A percentile compares a stretch with the other conserved stretches of the same genome.
Evolutionary conservation across 805 yeast species (phyloP).

Genomic region (Zygotorulaspora chibaensis): DNA sequence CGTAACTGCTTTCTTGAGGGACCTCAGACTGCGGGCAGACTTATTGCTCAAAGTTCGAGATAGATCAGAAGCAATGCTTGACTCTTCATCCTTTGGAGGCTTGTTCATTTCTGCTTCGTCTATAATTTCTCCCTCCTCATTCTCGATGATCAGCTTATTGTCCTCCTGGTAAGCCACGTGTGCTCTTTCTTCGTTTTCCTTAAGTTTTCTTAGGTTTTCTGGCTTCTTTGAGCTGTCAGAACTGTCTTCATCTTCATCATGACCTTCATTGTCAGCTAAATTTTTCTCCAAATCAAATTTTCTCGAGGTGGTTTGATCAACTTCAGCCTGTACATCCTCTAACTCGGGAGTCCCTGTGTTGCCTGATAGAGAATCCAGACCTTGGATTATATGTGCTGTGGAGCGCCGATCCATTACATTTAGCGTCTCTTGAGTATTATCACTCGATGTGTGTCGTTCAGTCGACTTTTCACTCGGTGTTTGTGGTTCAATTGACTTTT

Average conservation of each 20-base stretch:
- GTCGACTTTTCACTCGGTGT: conserved; percentile 7
- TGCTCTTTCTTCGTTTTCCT: conserved; percentile 30
- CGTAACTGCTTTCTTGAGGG: conserved; percentile 19
- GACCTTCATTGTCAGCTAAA: conserved; percentile 8
- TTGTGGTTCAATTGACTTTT: conserved; percentile 1
- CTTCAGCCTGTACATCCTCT: conserved; percentile 4
- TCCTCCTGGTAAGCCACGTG: conserved; percentile 65
- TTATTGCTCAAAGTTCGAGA: conserved; percentile 14
- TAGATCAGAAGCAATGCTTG: conserved; percentile 10
- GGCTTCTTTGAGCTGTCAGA: conserved; percentile 15
- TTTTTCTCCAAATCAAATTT: conserved; percentile 5
- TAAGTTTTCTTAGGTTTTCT: conserved; percentile 21
- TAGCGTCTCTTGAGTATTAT: conserved; percentile 8
- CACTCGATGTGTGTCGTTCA: conserved; percentile 12
- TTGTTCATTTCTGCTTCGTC: conserved; percentile 45
- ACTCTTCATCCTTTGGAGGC: conserved; percentile 26
- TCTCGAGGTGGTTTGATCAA: background rate
- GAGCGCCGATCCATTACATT: conserved; percentile 9
- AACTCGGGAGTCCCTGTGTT: conserved; percentile 6
- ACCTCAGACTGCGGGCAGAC: conserved; percentile 35
- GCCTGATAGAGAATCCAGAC: conserved; percentile 10
- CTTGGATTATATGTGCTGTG: conserved; percentile 13
- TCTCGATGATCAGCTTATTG: conserved; percentile 65
- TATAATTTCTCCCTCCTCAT: conserved; percentile 76
- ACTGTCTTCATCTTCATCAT: conserved; percentile 6